Percentiles rank a stretch among this genome's conserved stretches.
phyloP scores from a whole-genome alignment of 495 filamentous ascomycete genomes.

The Bryoglossum gracile region DNA sequence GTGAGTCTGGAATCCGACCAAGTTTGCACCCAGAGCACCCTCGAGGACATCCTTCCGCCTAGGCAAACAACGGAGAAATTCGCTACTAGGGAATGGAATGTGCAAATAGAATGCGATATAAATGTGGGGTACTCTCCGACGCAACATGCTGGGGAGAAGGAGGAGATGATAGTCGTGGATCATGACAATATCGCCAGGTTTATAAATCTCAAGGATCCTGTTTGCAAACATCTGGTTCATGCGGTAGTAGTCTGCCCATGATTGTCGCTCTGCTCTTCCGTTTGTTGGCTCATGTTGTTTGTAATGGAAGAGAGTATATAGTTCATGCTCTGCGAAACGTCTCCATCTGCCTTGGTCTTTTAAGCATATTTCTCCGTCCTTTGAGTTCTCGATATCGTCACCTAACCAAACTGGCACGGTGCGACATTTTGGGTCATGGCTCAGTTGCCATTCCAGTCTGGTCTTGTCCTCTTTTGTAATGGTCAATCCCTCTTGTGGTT shows the following conservation, averaged over 20 bases:
- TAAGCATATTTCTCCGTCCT: slow-evolving; percentile 54
- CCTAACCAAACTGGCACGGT: slow-evolving; percentile 80
- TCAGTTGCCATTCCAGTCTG: slow-evolving; percentile 60
- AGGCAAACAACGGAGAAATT: slow-evolving; percentile 80
- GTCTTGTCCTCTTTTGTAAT: slow-evolving; percentile 58
- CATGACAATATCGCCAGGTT: slow-evolving; percentile 82
- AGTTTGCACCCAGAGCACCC: slow-evolving; percentile 80
- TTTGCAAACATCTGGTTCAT: slow-evolving; percentile 86
- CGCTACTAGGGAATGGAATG: slow-evolving; percentile 87
- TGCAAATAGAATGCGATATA: slow-evolving; percentile 91
- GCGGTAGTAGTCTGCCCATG: slow-evolving; percentile 83
- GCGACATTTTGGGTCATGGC: slow-evolving; percentile 52
- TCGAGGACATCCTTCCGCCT: slow-evolving; percentile 81
- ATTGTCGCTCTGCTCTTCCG: slow-evolving; percentile 67
- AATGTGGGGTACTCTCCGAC: slow-evolving; percentile 73
- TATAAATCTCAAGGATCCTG: slow-evolving; percentile 75
- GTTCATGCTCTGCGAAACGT: slow-evolving; percentile 77
- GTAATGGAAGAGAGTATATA: slow-evolving; percentile 90
- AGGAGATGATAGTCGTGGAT: slow-evolving; percentile 91
- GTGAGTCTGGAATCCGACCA: slow-evolving; percentile 88
- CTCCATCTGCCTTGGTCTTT: slow-evolving; percentile 78
- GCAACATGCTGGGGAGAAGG: slow-evolving; percentile 74
- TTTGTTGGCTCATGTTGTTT: slow-evolving; percentile 84
- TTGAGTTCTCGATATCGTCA: slow-evolving; percentile 54
- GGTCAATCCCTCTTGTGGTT: slow-evolving; percentile 55